Evolutionary conservation across 768 basidiomycete genomes (phyloP), one percentile per base, ranked within the genome.

Genomic region (Collybia sp.): DNA sequence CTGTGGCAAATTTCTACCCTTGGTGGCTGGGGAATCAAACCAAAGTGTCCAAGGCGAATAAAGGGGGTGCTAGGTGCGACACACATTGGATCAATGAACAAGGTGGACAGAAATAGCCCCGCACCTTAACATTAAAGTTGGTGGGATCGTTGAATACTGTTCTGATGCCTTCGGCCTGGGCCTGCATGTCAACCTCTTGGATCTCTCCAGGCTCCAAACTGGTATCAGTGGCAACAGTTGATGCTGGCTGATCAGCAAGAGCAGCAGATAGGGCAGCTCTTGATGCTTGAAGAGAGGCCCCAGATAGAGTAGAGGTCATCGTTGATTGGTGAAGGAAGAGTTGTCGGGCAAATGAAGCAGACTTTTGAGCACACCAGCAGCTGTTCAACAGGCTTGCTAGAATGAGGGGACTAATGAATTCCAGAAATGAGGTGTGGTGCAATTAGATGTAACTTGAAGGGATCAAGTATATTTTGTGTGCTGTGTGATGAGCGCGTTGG

Each of bases 41-140:
- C 93, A 97, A 20, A 99, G 82, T 6, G 93, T 97, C 94, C 94
- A 96, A 8, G 88, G 75, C 20, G 93, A 93, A 66, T 82, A 95
- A 37, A 97, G 80, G 11, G 93, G 93, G 61, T 97, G 93, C 93
- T 96, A 55, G 31, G 39, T 20, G 40, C 19, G 25, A n/a, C 43
- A 38, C 37, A 45, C 13, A 47, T 36, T 35, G 57, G 30, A 48
- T 50, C 16, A 17, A 25, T 33, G 39, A 12, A 38, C 1, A 16
- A 42, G 35, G 20, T 8, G 34, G 6, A 48, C 6, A 33, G 39
- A 31, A 30, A 31, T 40, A 17, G 48, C 17, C 6, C 58, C 60
- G 39, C 41, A 94, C 95, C 76, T 97, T 98, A 71, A 97, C 93
- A 61, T 95, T 97, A 71, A 97, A 98, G 58, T 88, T 88, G 57